Percentiles rank a stretch among this genome's conserved stretches.
These are phyloP conservation scores for Psilocybe cubensis DNA, from an alignment of 768 basidiomycete species.

Conservation along the genomic window DNA sequence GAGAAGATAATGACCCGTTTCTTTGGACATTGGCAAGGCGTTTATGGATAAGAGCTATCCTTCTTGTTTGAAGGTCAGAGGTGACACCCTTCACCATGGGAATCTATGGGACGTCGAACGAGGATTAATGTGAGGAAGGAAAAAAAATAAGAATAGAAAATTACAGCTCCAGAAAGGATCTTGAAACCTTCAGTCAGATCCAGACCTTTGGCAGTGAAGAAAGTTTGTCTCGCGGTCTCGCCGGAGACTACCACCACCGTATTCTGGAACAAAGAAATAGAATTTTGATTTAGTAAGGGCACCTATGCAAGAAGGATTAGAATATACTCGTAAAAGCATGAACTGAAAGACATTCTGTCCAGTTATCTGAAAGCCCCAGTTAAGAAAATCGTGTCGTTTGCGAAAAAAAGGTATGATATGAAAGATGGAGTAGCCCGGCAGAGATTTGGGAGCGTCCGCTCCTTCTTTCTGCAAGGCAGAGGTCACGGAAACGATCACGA, in stretches of 20 bases:
- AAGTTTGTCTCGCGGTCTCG: slow-evolving; percentile 66
- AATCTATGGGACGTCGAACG: slow-evolving; percentile 48
- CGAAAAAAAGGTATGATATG: slow-evolving; percentile 72
- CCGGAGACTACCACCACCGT: slow-evolving; percentile 79
- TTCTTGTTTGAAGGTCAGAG: slow-evolving; percentile 63
- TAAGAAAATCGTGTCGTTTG: slow-evolving; percentile 71
- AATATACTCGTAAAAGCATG: slow-evolving; percentile 64
- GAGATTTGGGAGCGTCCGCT: slow-evolving; percentile 52
- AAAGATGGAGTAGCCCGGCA: slow-evolving; percentile 62
- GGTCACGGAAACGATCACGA: slow-evolving; percentile 46
- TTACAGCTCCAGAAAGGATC: slow-evolving; percentile 75
- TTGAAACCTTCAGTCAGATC: slow-evolving; percentile 83
- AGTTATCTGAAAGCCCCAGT: slow-evolving; percentile 70
- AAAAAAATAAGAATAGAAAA: slow-evolving; percentile 31
- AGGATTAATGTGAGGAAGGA: slow-evolving; percentile 22
- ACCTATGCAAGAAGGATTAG: slow-evolving; percentile 13
- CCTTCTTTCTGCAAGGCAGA: slow-evolving; percentile 52
- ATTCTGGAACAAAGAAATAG: slow-evolving; percentile 46
- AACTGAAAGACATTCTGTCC: slow-evolving; percentile 73
- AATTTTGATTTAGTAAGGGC: slow-evolving; percentile 7
- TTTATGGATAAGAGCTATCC: slow-evolving; percentile 71
- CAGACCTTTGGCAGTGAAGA: slow-evolving; percentile 71
- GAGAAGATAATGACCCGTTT: slow-evolving; percentile 58
- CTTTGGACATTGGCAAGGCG: slow-evolving; percentile 67
- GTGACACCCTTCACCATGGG: slow-evolving; percentile 79